phyloP scores from a whole-genome alignment of 1,284 basidiomycete species.

The Xerocomus amazonicus region DNA sequence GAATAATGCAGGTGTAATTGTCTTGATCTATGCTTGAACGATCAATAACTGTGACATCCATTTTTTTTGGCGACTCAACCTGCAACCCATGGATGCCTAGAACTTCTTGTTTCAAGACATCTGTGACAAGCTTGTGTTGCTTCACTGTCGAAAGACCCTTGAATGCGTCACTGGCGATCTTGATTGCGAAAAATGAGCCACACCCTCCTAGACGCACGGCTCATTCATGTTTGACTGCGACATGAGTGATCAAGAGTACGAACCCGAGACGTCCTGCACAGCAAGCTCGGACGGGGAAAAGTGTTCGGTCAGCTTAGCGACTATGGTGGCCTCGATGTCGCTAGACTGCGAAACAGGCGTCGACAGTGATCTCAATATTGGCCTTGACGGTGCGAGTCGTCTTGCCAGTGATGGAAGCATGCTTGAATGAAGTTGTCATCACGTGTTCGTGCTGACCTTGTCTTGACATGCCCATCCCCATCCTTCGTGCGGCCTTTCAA shows the following conservation, averaged over 20 bases:
- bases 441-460: slow-evolving; percentile 15
- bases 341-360: slow-evolving; percentile 19
- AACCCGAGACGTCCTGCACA: slow-evolving; percentile 90
- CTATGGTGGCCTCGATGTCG: slow-evolving; percentile 46
- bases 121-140: slow-evolving; percentile 91
- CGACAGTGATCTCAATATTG: slow-evolving; percentile 21
- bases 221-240: neutral
- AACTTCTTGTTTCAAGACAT: slow-evolving; percentile 87
- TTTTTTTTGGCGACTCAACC: slow-evolving; percentile 44
- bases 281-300: slow-evolving; percentile 75
- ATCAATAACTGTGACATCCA: slow-evolving; percentile 6
- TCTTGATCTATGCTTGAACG: slow-evolving; percentile 27
- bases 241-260: no score
- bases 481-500: slow-evolving; percentile 22
- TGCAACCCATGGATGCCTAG: slow-evolving; percentile 92
- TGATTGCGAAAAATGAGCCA: slow-evolving; percentile 94
- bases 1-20: slow-evolving; percentile 24
- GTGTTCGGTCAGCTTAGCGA: slow-evolving; percentile 65
- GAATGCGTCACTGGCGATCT: slow-evolving; percentile 82
- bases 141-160: slow-evolving; percentile 85
- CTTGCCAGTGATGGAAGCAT: slow-evolving; percentile 28
- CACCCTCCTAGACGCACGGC: slow-evolving; percentile 73
- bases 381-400: slow-evolving; percentile 22
- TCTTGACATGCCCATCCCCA: slow-evolving; percentile 9
- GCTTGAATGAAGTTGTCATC: slow-evolving; percentile 4